Conservation (phyloP, 805 yeast species). For the Candida anglica region DNA sequence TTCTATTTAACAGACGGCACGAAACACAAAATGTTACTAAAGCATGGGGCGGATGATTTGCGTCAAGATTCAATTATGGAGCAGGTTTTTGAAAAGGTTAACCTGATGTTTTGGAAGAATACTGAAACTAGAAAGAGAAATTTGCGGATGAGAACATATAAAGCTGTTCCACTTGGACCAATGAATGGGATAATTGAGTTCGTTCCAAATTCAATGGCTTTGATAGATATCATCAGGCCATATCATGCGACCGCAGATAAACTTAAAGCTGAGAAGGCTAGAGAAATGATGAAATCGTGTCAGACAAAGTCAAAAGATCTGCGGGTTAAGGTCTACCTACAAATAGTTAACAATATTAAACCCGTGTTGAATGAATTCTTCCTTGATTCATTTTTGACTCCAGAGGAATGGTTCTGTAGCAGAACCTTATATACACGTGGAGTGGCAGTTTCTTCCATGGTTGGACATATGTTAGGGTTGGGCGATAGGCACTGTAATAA, state of each 20-base stretch:
- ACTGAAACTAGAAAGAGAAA: slow-evolving; percentile 53
- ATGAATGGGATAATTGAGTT: slow-evolving; percentile 86
- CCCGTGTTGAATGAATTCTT: slow-evolving; percentile 77
- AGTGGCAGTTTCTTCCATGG: slow-evolving; percentile 77
- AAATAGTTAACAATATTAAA: slow-evolving; percentile 43
- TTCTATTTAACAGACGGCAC: slow-evolving; percentile 57
- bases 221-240: slow-evolving; percentile 63
- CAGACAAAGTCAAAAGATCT: slow-evolving; percentile 44
- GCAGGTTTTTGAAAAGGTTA: slow-evolving; percentile 89
- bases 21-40: slow-evolving; percentile 57
- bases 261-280: slow-evolving; percentile 52
- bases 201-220: slow-evolving; percentile 70
- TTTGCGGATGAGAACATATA: slow-evolving; percentile 73
- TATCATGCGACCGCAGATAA: slow-evolving; percentile 51
- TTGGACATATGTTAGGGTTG: slow-evolving; percentile 83
- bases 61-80: slow-evolving; percentile 98
- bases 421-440: slow-evolving; percentile 69
- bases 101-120: slow-evolving; percentile 54
- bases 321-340: slow-evolving; percentile 42
- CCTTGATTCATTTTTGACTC: slow-evolving; percentile 57
- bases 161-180: slow-evolving; percentile 87
- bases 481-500: slow-evolving; percentile 97
- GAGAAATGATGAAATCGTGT: slow-evolving; percentile 57
- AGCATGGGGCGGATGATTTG: slow-evolving; percentile 86
- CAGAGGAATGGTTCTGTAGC: slow-evolving; percentile 71